phyloP scores from a whole-genome alignment of 129 eudicot species.

The Flaveria sonorensis region DNA sequence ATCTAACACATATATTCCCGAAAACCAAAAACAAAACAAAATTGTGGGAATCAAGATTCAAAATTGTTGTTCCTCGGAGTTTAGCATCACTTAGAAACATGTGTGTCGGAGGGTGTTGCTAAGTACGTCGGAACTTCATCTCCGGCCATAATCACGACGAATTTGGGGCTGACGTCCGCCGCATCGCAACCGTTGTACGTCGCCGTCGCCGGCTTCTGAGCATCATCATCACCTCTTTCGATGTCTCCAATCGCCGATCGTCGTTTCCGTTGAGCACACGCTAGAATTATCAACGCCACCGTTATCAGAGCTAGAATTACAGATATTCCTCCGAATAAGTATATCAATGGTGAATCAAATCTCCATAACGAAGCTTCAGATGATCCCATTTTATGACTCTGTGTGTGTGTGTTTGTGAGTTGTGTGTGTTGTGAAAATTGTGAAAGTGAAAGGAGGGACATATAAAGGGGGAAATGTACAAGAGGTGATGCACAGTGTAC shows the following conservation, averaged over 20 bases:
- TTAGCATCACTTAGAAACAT: conserved; percentile 6
- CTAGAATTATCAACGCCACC: conserved; percentile 53
- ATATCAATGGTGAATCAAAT: conserved; percentile 59
- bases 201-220: neutral
- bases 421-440: conserved; percentile 33
- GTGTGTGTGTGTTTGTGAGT: conserved; percentile 14
- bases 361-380: conserved; percentile 37
- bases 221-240: conserved; percentile 20
- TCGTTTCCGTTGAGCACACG: conserved; percentile 45
- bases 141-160: conserved; percentile 76
- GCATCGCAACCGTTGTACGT: conserved; percentile 16
- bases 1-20: neutral
- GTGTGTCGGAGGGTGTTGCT: conserved; percentile 43
- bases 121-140: conserved; percentile 58
- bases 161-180: conserved; percentile 28
- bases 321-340: conserved; percentile 55
- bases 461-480: conserved; percentile 35
- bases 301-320: conserved; percentile 44
- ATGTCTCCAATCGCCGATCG: conserved; percentile 17
- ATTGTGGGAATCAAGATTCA: conserved; percentile 20
- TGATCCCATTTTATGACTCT: conserved; percentile 29
- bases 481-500: conserved; percentile 15
- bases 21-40: conserved; percentile 23
- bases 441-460: neutral
- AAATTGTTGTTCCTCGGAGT: conserved; percentile 29